Conservation (phyloP, 2,329 filamentous ascomycete species). For the Fusarium anthophilum region DNA sequence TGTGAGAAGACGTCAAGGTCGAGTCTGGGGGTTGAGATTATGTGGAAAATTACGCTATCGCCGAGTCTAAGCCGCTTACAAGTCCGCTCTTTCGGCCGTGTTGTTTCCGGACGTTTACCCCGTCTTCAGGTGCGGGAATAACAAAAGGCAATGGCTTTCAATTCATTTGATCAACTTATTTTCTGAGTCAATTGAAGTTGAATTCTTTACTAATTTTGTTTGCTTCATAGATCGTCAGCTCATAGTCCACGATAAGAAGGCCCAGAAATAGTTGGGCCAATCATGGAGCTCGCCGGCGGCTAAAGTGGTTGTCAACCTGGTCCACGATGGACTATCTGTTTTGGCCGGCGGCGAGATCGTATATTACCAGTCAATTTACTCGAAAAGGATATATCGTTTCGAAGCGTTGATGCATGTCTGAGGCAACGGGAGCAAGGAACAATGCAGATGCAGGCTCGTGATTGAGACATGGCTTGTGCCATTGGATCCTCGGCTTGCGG, state of each 20-base stretch:
- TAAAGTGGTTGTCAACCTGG: not conserved
- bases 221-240: not conserved
- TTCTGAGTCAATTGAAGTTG: not conserved
- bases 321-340: not conserved
- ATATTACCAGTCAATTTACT: slow-evolving; percentile 1
- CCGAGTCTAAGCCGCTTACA: slow-evolving; percentile 24
- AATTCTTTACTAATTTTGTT: not conserved
- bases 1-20: not conserved
- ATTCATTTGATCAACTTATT: not conserved
- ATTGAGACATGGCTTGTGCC: slow-evolving; percentile 1
- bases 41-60: slow-evolving; percentile 20
- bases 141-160: not conserved
- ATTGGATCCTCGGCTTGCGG: not conserved
- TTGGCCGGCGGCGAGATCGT: slow-evolving; percentile 11
- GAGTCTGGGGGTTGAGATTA: not conserved
- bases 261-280: slow-evolving; percentile 9
- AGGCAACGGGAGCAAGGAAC: not conserved
- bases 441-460: not conserved
- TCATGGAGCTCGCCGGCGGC: slow-evolving; percentile 16
- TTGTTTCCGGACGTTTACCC: slow-evolving; percentile 1
- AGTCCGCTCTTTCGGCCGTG: not conserved
- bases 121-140: not conserved
- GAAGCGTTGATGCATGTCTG: not conserved
- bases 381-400: not conserved
- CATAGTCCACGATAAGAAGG: slow-evolving; percentile 7